phyloP scores from a whole-genome alignment of 331 rosid species.

The Malus hybrid region DNA sequence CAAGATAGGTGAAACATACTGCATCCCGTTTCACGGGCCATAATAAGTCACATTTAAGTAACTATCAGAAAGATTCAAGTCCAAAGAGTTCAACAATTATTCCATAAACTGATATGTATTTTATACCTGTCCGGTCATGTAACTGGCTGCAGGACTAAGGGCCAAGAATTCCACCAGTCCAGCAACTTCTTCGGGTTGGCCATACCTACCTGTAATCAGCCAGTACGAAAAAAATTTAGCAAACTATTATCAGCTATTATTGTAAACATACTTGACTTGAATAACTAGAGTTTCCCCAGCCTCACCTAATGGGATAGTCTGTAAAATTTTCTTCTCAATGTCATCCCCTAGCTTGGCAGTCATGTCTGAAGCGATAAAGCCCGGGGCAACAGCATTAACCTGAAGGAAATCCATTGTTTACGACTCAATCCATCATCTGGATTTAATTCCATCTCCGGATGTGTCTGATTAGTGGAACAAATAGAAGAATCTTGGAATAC shows the following conservation, averaged over 20 bases:
- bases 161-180: constrained; percentile 96
- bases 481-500: background rate
- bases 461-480: background rate
- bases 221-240: constrained; percentile 7
- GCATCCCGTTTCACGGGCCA: background rate
- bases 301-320: constrained; percentile 79
- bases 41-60: background rate
- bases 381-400: constrained; percentile 98
- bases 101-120: background rate
- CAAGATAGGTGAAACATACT: background rate
- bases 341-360: constrained; percentile 84
- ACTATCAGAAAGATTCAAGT: background rate
- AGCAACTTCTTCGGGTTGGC: constrained; percentile 95
- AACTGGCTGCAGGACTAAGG: constrained; percentile 77
- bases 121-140: constrained; percentile 89
- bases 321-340: constrained; percentile 74
- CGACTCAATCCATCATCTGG: background rate
- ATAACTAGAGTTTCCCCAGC: constrained; percentile 7
- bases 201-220: constrained; percentile 66
- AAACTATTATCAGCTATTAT: background rate
- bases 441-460: background rate
- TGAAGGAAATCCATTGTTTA: constrained; percentile 20
- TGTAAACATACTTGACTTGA: background rate
- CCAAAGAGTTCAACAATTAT: background rate
- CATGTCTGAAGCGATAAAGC: constrained; percentile 96